A percentile compares a stretch with the other conserved stretches of the same genome.
phyloP scores from a whole-genome alignment of 768 basidiomycete species.

The Tulasnella sp. region DNA sequence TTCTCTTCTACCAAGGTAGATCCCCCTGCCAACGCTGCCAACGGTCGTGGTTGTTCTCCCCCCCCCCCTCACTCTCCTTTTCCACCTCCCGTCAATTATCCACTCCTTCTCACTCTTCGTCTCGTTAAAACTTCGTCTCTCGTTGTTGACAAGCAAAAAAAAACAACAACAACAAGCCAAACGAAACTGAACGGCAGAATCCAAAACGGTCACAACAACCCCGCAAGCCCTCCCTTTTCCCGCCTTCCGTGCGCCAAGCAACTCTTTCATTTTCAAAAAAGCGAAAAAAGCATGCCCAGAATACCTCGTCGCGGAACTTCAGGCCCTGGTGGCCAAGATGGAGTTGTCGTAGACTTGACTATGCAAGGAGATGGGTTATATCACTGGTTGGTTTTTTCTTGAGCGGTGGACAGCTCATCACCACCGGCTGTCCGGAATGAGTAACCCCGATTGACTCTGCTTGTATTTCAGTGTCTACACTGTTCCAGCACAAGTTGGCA shows the following conservation, averaged over 20 bases:
- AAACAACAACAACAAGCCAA: not conserved
- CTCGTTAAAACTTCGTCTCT: not conserved
- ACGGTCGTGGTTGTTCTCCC: not conserved
- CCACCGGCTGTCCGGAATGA: not conserved
- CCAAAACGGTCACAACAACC: not conserved
- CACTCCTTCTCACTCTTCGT: not conserved
- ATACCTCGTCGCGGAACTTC: not conserved
- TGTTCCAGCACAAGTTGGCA: conserved; percentile 50
- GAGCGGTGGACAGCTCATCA: not conserved
- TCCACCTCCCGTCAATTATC: not conserved
- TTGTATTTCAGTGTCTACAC: conserved; percentile 49
- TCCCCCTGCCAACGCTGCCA: not conserved
- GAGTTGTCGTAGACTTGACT: conserved; percentile 5
- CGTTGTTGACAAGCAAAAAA: not conserved
- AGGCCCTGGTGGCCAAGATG: conserved; percentile 5
- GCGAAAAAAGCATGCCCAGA: not conserved
- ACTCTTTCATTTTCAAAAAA: not conserved
- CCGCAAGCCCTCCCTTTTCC: not conserved
- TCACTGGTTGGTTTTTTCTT: conserved; percentile 5
- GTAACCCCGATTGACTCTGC: not conserved
- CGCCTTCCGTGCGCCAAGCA: not conserved
- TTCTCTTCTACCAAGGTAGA: not conserved
- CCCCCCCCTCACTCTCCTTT: not conserved
- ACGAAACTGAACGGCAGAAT: not conserved
- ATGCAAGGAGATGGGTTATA: conserved; percentile 13